A percentile compares a stretch with the other conserved stretches of the same genome.
Conservation (phyloP, 495 filamentous ascomycete species). For the Xeromyces bisporus region DNA sequence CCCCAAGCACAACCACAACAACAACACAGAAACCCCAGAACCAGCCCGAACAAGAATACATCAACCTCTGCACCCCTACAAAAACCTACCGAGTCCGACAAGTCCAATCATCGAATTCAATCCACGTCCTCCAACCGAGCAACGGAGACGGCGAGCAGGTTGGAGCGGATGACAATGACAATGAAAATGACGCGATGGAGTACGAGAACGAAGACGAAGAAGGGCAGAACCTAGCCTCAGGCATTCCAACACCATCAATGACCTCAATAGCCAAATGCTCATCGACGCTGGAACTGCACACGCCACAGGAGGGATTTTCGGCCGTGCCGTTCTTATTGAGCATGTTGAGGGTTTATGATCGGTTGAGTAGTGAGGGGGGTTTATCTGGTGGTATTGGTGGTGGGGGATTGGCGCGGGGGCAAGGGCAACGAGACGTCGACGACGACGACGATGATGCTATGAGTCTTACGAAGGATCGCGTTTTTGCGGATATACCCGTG, state of each 20-base stretch:
- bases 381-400: too few species aligned
- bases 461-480: constrained; percentile 8
- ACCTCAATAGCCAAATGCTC: constrained; percentile 51
- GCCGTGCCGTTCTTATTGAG: constrained; percentile 18
- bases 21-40: constrained; percentile 14
- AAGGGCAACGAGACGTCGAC: constrained; percentile 5
- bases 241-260: too few species aligned
- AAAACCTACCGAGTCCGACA: constrained; percentile 69
- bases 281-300: constrained; percentile 52
- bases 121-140: constrained; percentile 52
- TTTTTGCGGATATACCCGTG: constrained; percentile 31
- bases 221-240: constrained; percentile 6
- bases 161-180: constrained; percentile 3
- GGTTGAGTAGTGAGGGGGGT: constrained; percentile 7
- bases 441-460: constrained; percentile 6
- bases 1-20: constrained; percentile 10
- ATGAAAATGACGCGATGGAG: constrained; percentile 11
- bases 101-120: constrained; percentile 79
- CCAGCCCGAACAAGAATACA: constrained; percentile 40
- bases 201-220: constrained; percentile 8
- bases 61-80: constrained; percentile 52
- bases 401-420: too few species aligned
- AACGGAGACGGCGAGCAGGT: constrained; percentile 1
- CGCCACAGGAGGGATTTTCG: constrained; percentile 17
- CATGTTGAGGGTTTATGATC: constrained; percentile 16